Evolutionary conservation across 2,329 filamentous ascomycete genomes (phyloP).

Genomic region (Cercospora zeina): DNA sequence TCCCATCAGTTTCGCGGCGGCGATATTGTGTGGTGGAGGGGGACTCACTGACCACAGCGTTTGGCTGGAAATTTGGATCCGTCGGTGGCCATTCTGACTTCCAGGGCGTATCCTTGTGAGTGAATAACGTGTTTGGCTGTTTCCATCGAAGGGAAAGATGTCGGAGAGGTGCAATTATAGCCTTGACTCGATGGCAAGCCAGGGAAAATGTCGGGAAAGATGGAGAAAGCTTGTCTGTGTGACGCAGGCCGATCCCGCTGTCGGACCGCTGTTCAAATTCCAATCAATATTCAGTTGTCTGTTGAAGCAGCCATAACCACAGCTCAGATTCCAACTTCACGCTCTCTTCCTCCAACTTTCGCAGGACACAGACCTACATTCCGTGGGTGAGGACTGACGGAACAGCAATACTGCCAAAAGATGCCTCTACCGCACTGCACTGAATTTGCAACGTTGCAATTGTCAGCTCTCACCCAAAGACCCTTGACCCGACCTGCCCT

Average conservation of each 20-base stretch:
- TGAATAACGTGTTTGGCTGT: constrained; percentile 28
- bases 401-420: too few species aligned
- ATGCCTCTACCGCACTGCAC: neutral
- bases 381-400: neutral
- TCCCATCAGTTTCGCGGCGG: constrained; percentile 4
- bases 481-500: neutral
- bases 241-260: neutral
- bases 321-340: neutral
- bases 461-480: neutral
- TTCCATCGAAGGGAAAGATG: constrained; percentile 23
- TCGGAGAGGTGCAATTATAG: constrained; percentile 1
- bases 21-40: neutral
- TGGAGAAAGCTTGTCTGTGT: constrained; percentile 3
- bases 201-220: constrained; percentile 6
- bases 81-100: constrained; percentile 34
- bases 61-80: constrained; percentile 50
- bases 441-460: neutral
- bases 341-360: neutral
- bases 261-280: neutral
- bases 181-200: constrained; percentile 5
- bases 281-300: neutral
- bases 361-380: neutral
- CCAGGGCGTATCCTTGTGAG: constrained; percentile 24
- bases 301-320: neutral
- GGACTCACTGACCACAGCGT: constrained; percentile 52